These are phyloP conservation scores for Diaporthe batatas DNA, from an alignment of 2,329 filamentous ascomycete species.

Conservation along the genomic window DNA sequence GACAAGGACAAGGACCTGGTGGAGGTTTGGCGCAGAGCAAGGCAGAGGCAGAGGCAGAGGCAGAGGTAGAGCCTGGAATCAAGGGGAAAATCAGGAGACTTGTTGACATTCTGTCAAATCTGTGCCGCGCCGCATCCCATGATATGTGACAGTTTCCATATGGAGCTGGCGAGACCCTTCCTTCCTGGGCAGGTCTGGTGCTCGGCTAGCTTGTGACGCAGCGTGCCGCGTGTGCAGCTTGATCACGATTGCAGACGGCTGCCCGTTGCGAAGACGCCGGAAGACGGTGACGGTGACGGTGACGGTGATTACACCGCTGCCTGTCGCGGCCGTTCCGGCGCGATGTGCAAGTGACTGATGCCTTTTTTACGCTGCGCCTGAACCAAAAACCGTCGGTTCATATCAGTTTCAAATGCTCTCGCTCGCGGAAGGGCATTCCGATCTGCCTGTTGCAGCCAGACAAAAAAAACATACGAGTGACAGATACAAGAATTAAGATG, in stretches of 20 bases:
- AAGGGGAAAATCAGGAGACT: slow-evolving; percentile 8
- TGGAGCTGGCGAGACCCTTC: neutral
- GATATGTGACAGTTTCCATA: slow-evolving; percentile 20
- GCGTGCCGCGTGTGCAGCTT: slow-evolving; percentile 11
- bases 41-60: neutral
- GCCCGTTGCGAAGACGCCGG: neutral
- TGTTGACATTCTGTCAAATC: slow-evolving; percentile 29
- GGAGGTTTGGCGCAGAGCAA: neutral
- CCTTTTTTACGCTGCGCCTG: too few species aligned
- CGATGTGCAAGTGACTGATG: neutral
- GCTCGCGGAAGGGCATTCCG: too few species aligned
- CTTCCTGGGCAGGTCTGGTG: slow-evolving; percentile 4
- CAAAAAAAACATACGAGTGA: neutral
- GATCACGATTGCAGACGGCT: neutral
- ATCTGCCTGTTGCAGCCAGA: neutral
- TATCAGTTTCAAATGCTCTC: neutral
- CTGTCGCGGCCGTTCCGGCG: neutral
- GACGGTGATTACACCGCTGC: neutral
- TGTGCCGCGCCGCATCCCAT: slow-evolving; percentile 4
- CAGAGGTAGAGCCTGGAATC: neutral
- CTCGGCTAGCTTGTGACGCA: slow-evolving; percentile 14
- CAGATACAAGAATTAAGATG: neutral
- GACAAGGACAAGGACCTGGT: neutral
- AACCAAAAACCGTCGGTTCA: neutral
- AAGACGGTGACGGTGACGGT: neutral